Base-by-base conservation (phyloP, 768 basidiomycete species). In the Tephrocybe rancida region DNA sequence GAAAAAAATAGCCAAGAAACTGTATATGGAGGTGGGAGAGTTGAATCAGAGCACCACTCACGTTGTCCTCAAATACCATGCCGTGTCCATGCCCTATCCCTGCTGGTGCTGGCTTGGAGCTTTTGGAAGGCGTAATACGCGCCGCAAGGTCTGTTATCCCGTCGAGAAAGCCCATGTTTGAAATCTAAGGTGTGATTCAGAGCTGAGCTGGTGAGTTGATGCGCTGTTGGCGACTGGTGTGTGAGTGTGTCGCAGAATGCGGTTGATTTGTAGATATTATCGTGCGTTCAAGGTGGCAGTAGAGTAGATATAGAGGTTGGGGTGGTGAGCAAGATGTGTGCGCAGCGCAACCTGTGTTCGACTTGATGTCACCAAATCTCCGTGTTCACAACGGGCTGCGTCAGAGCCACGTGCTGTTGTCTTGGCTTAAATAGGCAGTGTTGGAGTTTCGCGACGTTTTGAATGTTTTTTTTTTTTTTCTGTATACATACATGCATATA, bases 11-110 rank as follows among this genome's bases (percentile, higher is more conserved):
- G 41, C 27, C 50, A 50, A 35, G 58, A 44, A 38, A 48, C 46
- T 41, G 19, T 30, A 35, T 50, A 45, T 52, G 29, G 29, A 30
- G 29, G 13, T 16, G 34, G 27, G n/a, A 21, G n/a, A 14, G 26
- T 29, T 27, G 18, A 14, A 24, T 37, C 18, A 29, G 56, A 45
- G n/a, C n/a, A 41, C 52, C 24, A 77, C 88, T 79, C 70, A 91
- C 90, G 68, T 92, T 85, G 66, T 91, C 87, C 48, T 88, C 81
- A 56, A 83, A 82, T 11, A 82, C 80, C 67, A 83, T 80, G 14
- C 84, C 86, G 65, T 78, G 76, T 21, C 80, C 82, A 45, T 67
- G 74, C 13, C 84, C 86, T 60, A 87, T 82, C 5, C 88, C 87
- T 42, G 79, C 80, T 25, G 76, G 66, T 41, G 80, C 68, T 34